Percentiles rank a stretch among this genome's conserved stretches.
phyloP scores from a whole-genome alignment of 345 rosid genomes.

The Brassica rapa region DNA sequence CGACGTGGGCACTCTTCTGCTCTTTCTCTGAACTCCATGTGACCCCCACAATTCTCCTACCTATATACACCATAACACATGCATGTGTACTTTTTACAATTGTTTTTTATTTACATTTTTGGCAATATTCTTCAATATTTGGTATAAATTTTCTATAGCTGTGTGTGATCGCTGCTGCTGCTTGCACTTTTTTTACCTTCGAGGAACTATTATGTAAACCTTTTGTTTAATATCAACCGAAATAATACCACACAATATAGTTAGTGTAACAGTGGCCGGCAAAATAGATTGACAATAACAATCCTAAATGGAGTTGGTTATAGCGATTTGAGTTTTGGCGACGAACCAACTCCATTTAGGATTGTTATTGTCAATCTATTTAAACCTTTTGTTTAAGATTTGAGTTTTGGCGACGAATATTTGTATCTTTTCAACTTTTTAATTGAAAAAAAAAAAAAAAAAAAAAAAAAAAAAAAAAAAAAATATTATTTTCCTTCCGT shows the following conservation, averaged over 20 bases:
- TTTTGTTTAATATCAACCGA: neutral
- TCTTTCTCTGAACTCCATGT: slow-evolving; percentile 43
- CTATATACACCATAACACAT: neutral
- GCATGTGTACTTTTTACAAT: neutral
- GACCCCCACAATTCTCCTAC: slow-evolving; percentile 39
- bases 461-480: too few relatives aligned
- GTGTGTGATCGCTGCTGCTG: slow-evolving; percentile 7
- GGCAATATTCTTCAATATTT: neutral
- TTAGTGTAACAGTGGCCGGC: neutral
- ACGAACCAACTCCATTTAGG: too few relatives aligned
- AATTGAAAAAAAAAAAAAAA: too few relatives aligned
- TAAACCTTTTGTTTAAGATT: too few relatives aligned
- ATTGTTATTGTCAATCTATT: too few relatives aligned
- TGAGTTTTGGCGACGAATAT: too few relatives aligned
- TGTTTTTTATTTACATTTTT: neutral
- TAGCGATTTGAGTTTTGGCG: too few relatives aligned
- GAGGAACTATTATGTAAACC: neutral
- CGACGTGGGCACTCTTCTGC: slow-evolving; percentile 46
- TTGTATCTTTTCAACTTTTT: too few relatives aligned
- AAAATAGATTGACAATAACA: too few relatives aligned
- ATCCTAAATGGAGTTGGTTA: too few relatives aligned
- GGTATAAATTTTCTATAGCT: neutral
- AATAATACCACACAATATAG: neutral
- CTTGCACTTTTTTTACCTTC: slow-evolving; percentile 6
- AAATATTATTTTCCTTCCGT: too few relatives aligned